Percentiles rank a stretch among this genome's conserved stretches.
Conservation (phyloP, 805 yeast genomes). For the Danielia oregonensis region DNA sequence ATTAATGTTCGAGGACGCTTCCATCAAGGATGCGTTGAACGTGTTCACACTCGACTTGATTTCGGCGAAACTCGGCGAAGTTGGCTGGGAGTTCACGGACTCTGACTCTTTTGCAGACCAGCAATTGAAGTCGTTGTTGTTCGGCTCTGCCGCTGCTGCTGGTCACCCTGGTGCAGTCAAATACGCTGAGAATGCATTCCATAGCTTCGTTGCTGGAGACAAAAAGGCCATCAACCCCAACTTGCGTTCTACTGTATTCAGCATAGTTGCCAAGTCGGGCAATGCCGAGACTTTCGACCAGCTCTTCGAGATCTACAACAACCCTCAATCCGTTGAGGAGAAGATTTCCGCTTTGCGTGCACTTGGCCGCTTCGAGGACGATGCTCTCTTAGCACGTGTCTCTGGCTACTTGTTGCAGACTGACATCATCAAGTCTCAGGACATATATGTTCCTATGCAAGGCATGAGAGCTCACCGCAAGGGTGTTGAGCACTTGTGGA, state of each 20-base stretch:
- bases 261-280: constrained; percentile 63
- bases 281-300: constrained; percentile 59
- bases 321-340: constrained; percentile 62
- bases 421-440: constrained; percentile 64
- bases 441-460: constrained; percentile 70
- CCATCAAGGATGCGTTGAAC: constrained; percentile 45
- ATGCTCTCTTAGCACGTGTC: constrained; percentile 52
- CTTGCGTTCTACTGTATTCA: constrained; percentile 63
- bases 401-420: constrained; percentile 50
- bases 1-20: constrained; percentile 51
- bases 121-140: constrained; percentile 63
- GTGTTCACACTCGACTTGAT: constrained; percentile 54
- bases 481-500: constrained; percentile 71
- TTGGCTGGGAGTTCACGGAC: constrained; percentile 64
- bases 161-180: constrained; percentile 45
- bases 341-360: constrained; percentile 66
- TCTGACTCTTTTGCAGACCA: constrained; percentile 57
- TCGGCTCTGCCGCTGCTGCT: constrained; percentile 54
- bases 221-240: constrained; percentile 69
- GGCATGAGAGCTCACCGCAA: constrained; percentile 60
- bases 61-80: constrained; percentile 45
- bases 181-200: constrained; percentile 49
- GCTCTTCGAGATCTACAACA: constrained; percentile 55
- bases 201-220: constrained; percentile 57
- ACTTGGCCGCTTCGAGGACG: constrained; percentile 60